Evolutionary conservation across 306 rosid genomes (phyloP), one percentile per base, ranked within the genome.

Genomic region (Cyclanthera cordifolia): DNA sequence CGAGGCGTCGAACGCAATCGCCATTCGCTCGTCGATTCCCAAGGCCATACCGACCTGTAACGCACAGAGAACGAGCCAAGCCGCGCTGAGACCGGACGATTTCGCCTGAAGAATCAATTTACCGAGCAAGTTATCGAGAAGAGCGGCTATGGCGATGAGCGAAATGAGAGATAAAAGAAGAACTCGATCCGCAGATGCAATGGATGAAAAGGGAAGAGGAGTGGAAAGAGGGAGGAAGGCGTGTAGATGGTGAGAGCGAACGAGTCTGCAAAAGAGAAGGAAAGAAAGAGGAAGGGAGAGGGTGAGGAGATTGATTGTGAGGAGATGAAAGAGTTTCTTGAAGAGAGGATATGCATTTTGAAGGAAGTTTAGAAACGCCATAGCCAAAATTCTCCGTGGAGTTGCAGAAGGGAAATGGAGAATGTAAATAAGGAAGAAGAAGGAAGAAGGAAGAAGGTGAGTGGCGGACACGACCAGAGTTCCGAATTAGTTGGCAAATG

Each of bases 271-370:
- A 1, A 92, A 76, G 59, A 92, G 87, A 21, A 92, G 87, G 72
- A 92, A 92, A 0, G 97, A 84, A 53, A 84, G 81, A 5, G 97
- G 97, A 32, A 92, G 73, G 46, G 89, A 79, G 16, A 91, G 86
- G 78, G 71, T 75, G 63, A 89, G 87, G 24, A 91, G 78, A 27
- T 87, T 78, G 73, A 80, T 15, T n/a, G 96, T 80, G 52, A 85
- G 24, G 32, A 82, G 74, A 70, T 87, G 81, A 69, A 91, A 81
- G 5, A 83, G n/a, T 46, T 80, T 80, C 69, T 74, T 78, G 66
- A 79, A 79, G 66, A 75, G 28, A 15, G 71, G 67, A 75, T 65
- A 77, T 56, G 66, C 30, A 50, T 68, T 79, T 24, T 79, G 56
- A 23, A 28, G 66, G 72, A 70, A 34, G 19, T 67, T 19, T 2